A percentile compares a stretch with the other conserved stretches of the same genome.
These are phyloP conservation scores for Phytopythium ostracodes DNA, from an alignment of 352 stramenopile species.

Conservation along the genomic window DNA sequence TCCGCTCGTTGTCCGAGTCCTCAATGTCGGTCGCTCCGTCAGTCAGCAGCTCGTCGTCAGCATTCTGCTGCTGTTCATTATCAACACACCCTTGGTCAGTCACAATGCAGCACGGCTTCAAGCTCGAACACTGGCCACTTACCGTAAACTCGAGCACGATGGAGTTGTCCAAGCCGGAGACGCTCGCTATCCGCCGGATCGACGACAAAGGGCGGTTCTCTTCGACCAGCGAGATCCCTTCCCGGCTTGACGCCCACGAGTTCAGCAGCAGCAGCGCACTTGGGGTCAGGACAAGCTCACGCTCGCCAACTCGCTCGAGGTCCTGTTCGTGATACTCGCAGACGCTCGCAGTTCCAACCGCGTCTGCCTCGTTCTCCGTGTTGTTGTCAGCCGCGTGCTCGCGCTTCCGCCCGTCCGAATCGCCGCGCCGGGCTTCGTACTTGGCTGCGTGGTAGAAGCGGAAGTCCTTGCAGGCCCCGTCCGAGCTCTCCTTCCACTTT, in stretches of 20 bases:
- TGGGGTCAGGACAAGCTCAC: slow-evolving; percentile 67
- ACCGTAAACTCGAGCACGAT: slow-evolving; percentile 80
- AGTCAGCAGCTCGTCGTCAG: slow-evolving; percentile 1
- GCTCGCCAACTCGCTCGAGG: slow-evolving; percentile 37
- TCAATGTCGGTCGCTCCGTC: not conserved
- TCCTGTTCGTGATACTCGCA: not conserved
- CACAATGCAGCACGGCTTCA: not conserved
- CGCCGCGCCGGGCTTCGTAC: slow-evolving; percentile 15
- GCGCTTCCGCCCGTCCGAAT: not conserved
- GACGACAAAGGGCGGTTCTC: slow-evolving; percentile 48
- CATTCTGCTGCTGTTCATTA: not conserved
- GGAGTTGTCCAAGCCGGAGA: slow-evolving; percentile 52
- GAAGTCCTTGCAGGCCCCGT: slow-evolving; percentile 33
- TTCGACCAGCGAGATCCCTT: slow-evolving; percentile 56
- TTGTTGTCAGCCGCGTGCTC: not conserved
- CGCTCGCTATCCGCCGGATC: slow-evolving; percentile 50
- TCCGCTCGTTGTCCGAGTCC: slow-evolving; percentile 1
- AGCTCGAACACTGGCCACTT: slow-evolving; percentile 6
- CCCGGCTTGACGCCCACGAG: slow-evolving; percentile 30
- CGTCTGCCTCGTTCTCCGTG: not conserved
- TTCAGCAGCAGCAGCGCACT: slow-evolving; percentile 45
- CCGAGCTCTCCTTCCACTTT: slow-evolving; percentile 38
- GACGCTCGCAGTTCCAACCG: not conserved
- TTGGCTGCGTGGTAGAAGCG: slow-evolving; percentile 42
- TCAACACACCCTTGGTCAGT: not conserved